Evolutionary conservation across 805 yeast genomes (phyloP), one percentile per base, ranked within the genome.

Genomic region (Saturnispora halmiae): DNA sequence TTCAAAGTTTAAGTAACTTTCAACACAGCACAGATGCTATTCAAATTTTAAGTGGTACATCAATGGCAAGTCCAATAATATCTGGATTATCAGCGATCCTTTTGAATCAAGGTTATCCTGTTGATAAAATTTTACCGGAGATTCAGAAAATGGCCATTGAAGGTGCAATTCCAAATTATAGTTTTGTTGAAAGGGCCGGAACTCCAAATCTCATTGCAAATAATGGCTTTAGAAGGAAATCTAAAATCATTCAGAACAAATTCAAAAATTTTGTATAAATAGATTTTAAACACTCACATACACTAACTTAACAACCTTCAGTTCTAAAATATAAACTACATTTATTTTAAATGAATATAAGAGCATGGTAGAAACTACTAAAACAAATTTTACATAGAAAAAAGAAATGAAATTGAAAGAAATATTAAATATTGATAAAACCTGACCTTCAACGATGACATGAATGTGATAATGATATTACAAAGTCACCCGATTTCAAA

Each of bases 1-100:
- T 86, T 3, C 63, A 66, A 21, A 79, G 88, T 41, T 65, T 80
- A 11, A 31, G 30, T 22, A 40, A 19, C n/a, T 49, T 53, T 25
- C 49, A 56, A 18, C 33, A 39, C 11, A 37, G 50, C 15, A 36
- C 42, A 20, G 46, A 38, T 5, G 38, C 42, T 7, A 46, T 47
- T 3, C 63, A 72, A 6, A 57, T 57, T 3, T 62, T 77, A 51
- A 75, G 86, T 2, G 94, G 94, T 1, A 83, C 92, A 0, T 83
- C 92, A 3, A 82, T 82, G 92, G 77, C 90, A 2, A 63, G 88
- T 2, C 94, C 94, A 0, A 66, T 72, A 5, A 78, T 80, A n/a
- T 66, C 84, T 2, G 94, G 94, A 0, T 48, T 78, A 31, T 71
- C 66, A 14, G 82, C 81, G 0, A 64, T 72, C 29, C 51, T 78